Percentiles rank a stretch among this genome's conserved stretches.
Evolutionary conservation across 2,329 filamentous ascomycete species (phyloP).

Genomic region (Sporothrix brunneoviolacea): DNA sequence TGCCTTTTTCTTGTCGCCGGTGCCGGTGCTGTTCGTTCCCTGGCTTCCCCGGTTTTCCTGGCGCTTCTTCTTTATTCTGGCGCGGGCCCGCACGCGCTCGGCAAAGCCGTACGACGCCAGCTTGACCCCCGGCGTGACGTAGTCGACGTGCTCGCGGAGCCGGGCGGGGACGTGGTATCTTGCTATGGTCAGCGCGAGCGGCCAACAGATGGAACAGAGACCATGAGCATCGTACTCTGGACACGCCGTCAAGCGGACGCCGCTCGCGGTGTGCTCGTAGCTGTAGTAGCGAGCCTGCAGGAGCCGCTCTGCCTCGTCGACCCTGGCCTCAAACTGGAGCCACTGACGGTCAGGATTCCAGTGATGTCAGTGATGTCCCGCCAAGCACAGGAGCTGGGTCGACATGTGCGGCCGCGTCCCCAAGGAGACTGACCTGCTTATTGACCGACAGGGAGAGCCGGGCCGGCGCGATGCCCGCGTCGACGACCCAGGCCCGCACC

Average conservation of each 20-base stretch:
- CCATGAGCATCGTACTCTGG: slow-evolving; percentile 4
- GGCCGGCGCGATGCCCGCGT: slow-evolving; percentile 17
- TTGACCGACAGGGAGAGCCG: slow-evolving; percentile 6
- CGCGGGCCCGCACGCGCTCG: neutral
- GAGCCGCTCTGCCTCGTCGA: slow-evolving; percentile 19
- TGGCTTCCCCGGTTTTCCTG: neutral
- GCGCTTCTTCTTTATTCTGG: neutral
- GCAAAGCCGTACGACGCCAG: slow-evolving; percentile 6
- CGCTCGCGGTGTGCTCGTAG: slow-evolving; percentile 15
- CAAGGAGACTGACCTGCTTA: no score
- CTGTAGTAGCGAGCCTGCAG: slow-evolving; percentile 18
- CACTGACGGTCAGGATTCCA: slow-evolving; percentile 19
- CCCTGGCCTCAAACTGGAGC: slow-evolving; percentile 20
- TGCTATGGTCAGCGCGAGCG: no score
- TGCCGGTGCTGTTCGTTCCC: no score
- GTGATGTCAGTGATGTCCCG: no score
- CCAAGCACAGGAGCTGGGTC: no score
- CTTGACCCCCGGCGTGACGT: no score
- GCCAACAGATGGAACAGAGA: no score
- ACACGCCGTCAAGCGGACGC: neutral
- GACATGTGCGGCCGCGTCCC: no score
- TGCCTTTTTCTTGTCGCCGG: no score
- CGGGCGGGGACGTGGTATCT: slow-evolving; percentile 38
- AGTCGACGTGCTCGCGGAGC: slow-evolving; percentile 44
- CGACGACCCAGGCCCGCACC: slow-evolving; percentile 26